Evolutionary conservation across 148 eudicot genomes (phyloP), one percentile per base, ranked within the genome.

Genomic region (Pouteria glomerata): DNA sequence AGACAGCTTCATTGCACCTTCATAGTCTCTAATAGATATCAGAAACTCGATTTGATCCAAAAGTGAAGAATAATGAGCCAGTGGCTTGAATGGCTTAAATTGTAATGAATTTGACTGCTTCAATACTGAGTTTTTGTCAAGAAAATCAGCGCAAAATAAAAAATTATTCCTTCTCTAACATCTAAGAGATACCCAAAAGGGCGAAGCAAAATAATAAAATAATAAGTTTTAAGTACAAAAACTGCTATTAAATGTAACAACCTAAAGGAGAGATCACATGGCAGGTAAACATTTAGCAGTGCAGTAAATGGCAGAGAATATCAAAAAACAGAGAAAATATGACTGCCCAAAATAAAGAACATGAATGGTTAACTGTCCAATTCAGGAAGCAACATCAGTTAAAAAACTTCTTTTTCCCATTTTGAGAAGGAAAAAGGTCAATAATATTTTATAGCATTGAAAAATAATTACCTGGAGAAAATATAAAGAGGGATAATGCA

Each of bases 51-150:
- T 88, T 83, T 82, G 73, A 78, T 86, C 87, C 88, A 89, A 70
- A 56, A 84, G 52, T 26, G 73, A 73, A 61, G 86, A 75, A 83
- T 88, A 87, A 76, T 85, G 83, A 67, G 81, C 85, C 74, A 95
- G 74, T 41, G 97, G 98, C 79, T 91, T 87, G 81, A 89, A 91
- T 79, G 98, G 83, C 84, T 83, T 91, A 78, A 95, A 91, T 57
- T 62, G 48, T 60, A 89, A 82, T 47, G 97, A 89, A 70, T 81
- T 80, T 27, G 97, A 86, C 83, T 88, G 84, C 84, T 91, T 95
- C 35, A 88, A 66, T 67, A 88, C 98, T 95, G 69, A 74, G 53
- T 39, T 61, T n/a, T 75, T 75, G 89, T 87, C 76, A 86, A 88
- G 93, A 77, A 77, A 78, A 77, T 34, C 31, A 19, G 53, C 19